Conservation (phyloP, 306 rosid genomes). For the Mimosa pudica region DNA sequence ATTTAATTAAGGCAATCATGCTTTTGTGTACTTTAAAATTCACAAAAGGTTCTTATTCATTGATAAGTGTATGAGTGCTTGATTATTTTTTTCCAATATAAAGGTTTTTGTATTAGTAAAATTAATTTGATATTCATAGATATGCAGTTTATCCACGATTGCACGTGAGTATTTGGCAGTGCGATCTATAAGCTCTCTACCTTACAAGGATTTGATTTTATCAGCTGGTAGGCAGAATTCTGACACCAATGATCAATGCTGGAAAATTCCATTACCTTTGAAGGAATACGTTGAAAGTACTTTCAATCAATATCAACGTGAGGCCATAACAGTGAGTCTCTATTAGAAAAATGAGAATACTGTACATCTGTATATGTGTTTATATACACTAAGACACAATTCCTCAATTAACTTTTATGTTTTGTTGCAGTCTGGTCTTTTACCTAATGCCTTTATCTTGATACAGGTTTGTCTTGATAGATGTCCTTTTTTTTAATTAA, state of each 20-base stretch:
- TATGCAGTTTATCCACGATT: constrained; percentile 89
- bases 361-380: not conserved
- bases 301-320: constrained; percentile 78
- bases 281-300: constrained; percentile 64
- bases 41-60: constrained; percentile 5
- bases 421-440: constrained; percentile 86
- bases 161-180: constrained; percentile 84
- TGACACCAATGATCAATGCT: constrained; percentile 51
- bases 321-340: constrained; percentile 75
- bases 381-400: not conserved
- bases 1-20: not conserved
- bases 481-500: constrained; percentile 27
- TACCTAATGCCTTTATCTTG: constrained; percentile 82
- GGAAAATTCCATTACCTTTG: constrained; percentile 78
- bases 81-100: constrained; percentile 12
- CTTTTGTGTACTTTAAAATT: constrained; percentile 3
- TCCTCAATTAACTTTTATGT: constrained; percentile 25
- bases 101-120: constrained; percentile 21
- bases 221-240: constrained; percentile 52
- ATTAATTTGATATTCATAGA: constrained; percentile 48
- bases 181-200: constrained; percentile 61
- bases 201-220: constrained; percentile 85
- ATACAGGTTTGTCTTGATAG: constrained; percentile 70
- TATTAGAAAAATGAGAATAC: constrained; percentile 8
- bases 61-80: not conserved